A percentile compares a stretch with the other conserved stretches of the same genome.
Conservation (phyloP, 2,329 filamentous ascomycete species). For the Leptosphaerulina australis region DNA sequence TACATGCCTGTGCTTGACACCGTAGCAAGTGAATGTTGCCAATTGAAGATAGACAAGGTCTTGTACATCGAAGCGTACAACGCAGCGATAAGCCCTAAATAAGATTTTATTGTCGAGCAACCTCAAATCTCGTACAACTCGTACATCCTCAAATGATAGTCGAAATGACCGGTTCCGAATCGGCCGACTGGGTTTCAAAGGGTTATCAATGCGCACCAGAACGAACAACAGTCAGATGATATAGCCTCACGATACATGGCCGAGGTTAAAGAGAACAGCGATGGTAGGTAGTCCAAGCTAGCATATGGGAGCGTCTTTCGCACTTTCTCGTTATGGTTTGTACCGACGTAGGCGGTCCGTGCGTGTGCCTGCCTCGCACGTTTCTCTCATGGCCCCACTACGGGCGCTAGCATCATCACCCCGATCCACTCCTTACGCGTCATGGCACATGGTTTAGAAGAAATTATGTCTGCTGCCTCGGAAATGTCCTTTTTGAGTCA, state of each 20-base stretch:
- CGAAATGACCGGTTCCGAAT: neutral
- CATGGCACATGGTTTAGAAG: neutral
- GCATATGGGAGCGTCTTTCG: too few species aligned
- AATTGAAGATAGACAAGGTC: neutral
- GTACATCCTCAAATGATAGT: constrained; percentile 9
- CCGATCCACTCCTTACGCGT: neutral
- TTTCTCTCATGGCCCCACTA: constrained; percentile 1
- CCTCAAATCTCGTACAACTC: constrained; percentile 7
- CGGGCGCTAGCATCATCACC: constrained; percentile 6
- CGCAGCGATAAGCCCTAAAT: neutral
- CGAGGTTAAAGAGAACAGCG: neutral
- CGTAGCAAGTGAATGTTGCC: neutral
- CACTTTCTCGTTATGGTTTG: too few species aligned
- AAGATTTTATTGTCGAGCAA: neutral
- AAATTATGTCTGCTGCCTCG: neutral
- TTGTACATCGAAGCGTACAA: constrained; percentile 3
- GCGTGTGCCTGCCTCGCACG: neutral
- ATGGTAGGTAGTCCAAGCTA: too few species aligned
- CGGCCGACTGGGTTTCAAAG: neutral
- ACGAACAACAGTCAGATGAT: neutral
- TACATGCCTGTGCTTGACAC: neutral
- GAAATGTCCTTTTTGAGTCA: neutral
- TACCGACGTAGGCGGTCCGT: neutral
- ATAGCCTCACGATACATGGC: neutral
- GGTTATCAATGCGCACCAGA: neutral